phyloP scores from a whole-genome alignment of 225 moss, liverwort and hornwort genomes.

The Asterella californica region DNA sequence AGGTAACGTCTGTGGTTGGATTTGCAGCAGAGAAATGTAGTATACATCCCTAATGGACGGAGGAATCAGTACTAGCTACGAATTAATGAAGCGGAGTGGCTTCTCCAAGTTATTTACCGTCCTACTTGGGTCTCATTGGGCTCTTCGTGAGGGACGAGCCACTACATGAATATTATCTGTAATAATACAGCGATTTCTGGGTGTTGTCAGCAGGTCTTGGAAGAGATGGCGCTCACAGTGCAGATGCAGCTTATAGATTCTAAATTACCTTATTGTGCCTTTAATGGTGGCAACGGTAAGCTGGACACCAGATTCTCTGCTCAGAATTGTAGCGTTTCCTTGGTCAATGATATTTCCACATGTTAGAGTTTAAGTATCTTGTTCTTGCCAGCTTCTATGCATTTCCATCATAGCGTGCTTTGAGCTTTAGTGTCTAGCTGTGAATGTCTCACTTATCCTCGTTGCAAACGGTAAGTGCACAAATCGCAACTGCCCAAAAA shows the following conservation, averaged over 20 bases:
- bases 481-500: background rate
- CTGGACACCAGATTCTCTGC: background rate
- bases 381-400: too few relatives aligned
- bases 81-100: background rate
- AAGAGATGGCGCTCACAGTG: constrained; percentile 89
- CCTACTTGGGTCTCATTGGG: background rate
- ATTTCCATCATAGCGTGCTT: background rate
- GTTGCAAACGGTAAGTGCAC: too few relatives aligned
- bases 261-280: constrained; percentile 77
- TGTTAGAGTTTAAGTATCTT: too few relatives aligned
- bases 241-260: constrained; percentile 81
- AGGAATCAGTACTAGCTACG: background rate
- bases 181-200: background rate
- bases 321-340: background rate
- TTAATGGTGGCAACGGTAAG: constrained; percentile 85
- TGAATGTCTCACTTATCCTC: too few relatives aligned
- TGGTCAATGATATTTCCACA: too few relatives aligned
- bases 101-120: background rate
- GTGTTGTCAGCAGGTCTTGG: constrained; percentile 46
- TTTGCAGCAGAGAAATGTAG: background rate
- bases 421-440: background rate
- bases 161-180: too few relatives aligned
- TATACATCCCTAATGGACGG: background rate
- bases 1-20: constrained; percentile 31
- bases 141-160: background rate